Evolutionary conservation across 176 grass and related monocot genomes (phyloP).

Genomic region (Juncus effusus): DNA sequence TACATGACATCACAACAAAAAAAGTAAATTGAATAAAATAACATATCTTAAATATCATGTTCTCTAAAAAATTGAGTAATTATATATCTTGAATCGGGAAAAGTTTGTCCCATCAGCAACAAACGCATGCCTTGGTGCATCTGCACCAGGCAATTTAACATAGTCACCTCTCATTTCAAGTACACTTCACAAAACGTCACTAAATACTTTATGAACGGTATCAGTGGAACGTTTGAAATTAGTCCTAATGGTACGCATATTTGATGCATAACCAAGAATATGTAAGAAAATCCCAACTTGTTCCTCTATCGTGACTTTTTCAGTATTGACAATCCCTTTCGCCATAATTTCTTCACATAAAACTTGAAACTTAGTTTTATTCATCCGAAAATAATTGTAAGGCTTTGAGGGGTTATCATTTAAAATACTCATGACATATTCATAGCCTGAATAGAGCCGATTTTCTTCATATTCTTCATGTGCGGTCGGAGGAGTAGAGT

Average conservation of each 20-base stretch:
- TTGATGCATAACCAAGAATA: neutral
- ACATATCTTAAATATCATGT: no score
- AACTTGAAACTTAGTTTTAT: neutral
- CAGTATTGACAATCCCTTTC: neutral
- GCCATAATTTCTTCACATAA: neutral
- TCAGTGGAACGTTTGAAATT: neutral
- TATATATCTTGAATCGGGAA: no score
- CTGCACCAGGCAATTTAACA: no score
- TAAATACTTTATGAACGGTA: neutral
- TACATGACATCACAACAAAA: no score
- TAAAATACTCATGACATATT: neutral
- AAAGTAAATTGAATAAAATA: no score
- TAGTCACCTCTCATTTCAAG: neutral
- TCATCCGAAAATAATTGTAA: neutral
- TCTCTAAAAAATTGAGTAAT: no score
- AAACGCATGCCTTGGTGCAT: constrained; percentile 1
- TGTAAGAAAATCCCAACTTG: neutral
- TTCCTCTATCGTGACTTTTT: neutral
- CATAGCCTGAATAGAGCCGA: neutral
- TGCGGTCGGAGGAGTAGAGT: no score
- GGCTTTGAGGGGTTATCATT: neutral
- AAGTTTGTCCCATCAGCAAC: no score
- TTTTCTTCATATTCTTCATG: neutral
- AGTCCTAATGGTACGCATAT: neutral
- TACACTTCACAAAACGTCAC: neutral